Evolutionary conservation across 2,329 filamentous ascomycete genomes (phyloP), one percentile per base, ranked within the genome.

Genomic region (Torrubiellomyces zombiae): DNA sequence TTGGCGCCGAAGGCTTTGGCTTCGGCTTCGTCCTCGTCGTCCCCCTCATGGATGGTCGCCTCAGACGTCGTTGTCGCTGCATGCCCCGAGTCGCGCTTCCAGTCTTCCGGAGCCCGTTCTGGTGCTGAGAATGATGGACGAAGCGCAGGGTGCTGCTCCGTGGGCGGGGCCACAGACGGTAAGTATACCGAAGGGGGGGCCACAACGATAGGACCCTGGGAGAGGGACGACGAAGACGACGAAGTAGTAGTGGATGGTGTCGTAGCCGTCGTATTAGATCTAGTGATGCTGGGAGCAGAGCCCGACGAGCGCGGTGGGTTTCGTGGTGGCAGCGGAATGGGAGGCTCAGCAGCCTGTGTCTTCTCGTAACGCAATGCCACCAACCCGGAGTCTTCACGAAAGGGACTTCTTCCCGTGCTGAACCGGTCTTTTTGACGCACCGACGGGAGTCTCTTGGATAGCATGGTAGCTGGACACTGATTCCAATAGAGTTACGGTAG

Each of bases 301-400:
- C 31, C 27, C 9, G 33, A 24, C 12, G 32, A 22, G 16, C 42
- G 24, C 28, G 35, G 24, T 32, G 43, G 28, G 32, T 33, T 28
- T 36, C 47, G 51, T 32, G 59, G 55, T 24, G 57, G 46, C 30
- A 67, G 45, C 22, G 60, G 59, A 33, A 70, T 64, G 18, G 68
- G 69, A 30, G 63, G 63, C 43, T 65, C 60, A 23, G 63, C 63
- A 37, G 63, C 58, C 25, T 60, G 50, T 18, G 64, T 67, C 45
- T 72, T 60, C 40, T 75, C 69, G 50, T 75, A 74, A 29, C 65
- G 62, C 28, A 74, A 40, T 23, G 58, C 59, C 30, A 72, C 55
- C 36, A 72, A 44, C 34, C 45, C 50, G 20, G 53, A 47, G 36
- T 66, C 63, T 38, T 62, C 58, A 31, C 56, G 51, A 38, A 65